These are phyloP conservation scores for Apium graveolens DNA, from an alignment of 129 eudicot genomes.

Conservation along the genomic window DNA sequence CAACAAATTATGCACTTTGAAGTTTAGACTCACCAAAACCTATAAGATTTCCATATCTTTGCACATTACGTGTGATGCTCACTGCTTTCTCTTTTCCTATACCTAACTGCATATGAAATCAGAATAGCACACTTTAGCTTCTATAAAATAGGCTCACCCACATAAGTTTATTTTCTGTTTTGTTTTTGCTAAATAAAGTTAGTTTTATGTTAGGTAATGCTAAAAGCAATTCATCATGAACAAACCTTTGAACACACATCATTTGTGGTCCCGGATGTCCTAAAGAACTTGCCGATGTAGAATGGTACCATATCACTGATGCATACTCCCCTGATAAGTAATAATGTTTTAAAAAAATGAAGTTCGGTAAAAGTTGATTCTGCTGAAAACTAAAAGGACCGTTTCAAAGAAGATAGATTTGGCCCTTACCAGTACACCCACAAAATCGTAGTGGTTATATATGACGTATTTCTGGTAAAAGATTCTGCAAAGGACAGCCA, in stretches of 20 bases:
- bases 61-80: slow-evolving; percentile 42
- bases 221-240: slow-evolving; percentile 17
- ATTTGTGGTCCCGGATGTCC: slow-evolving; percentile 69
- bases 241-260: slow-evolving; percentile 86
- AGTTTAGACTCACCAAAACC: slow-evolving; percentile 66
- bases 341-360: slow-evolving; percentile 15
- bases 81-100: slow-evolving; percentile 66
- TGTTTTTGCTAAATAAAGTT: too few relatives aligned
- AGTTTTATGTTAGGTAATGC: background rate
- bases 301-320: slow-evolving; percentile 93
- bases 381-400: background rate
- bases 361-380: background rate
- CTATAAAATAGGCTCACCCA: slow-evolving; percentile 9
- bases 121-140: slow-evolving; percentile 8
- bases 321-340: slow-evolving; percentile 71
- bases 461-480: slow-evolving; percentile 71
- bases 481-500: slow-evolving; percentile 73
- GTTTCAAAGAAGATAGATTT: background rate
- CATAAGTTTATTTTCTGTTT: too few relatives aligned
- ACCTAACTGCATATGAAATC: slow-evolving; percentile 53
- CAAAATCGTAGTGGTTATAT: slow-evolving; percentile 64
- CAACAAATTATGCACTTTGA: background rate
- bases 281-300: slow-evolving; percentile 79
- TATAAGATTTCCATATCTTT: slow-evolving; percentile 69
- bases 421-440: slow-evolving; percentile 94